These are phyloP conservation scores for Asterophora parasitica DNA, from an alignment of 768 basidiomycete species.

Conservation along the genomic window DNA sequence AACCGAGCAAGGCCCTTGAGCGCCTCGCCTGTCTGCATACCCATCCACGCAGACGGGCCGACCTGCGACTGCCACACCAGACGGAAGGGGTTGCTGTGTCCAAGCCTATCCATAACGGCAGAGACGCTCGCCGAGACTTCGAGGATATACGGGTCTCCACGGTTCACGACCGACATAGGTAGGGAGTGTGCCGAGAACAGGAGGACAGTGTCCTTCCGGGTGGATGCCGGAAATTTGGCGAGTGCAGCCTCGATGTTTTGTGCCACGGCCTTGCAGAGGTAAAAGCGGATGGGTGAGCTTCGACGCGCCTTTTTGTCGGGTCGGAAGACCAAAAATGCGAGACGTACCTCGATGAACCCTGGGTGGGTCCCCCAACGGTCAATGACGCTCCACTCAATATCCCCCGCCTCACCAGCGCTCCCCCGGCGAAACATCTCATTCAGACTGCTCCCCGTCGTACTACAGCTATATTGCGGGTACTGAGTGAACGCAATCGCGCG, in stretches of 20 bases:
- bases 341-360: conserved; percentile 85
- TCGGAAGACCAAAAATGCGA: not conserved
- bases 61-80: conserved; percentile 98
- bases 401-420: conserved; percentile 55
- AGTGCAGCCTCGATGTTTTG: conserved; percentile 84
- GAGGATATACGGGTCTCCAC: conserved; percentile 94
- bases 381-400: conserved; percentile 93
- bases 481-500: conserved; percentile 95
- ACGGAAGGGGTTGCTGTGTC: conserved; percentile 80
- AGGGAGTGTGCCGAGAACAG: conserved; percentile 97
- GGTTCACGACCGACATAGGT: conserved; percentile 97
- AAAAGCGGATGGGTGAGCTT: too few species aligned
- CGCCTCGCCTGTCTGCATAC: conserved; percentile 90
- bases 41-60: conserved; percentile 97
- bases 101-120: conserved; percentile 86
- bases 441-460: conserved; percentile 94
- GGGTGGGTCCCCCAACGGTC: conserved; percentile 97
- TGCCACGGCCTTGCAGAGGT: conserved; percentile 69
- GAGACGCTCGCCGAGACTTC: conserved; percentile 94
- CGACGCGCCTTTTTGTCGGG: too few species aligned
- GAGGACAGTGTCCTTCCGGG: conserved; percentile 71
- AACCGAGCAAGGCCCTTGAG: conserved; percentile 81
- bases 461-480: conserved; percentile 98
- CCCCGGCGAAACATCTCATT: conserved; percentile 82
- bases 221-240: conserved; percentile 66